Base-by-base conservation (phyloP, 257 asterid genomes). In the Rehmannia glutinosa region DNA sequence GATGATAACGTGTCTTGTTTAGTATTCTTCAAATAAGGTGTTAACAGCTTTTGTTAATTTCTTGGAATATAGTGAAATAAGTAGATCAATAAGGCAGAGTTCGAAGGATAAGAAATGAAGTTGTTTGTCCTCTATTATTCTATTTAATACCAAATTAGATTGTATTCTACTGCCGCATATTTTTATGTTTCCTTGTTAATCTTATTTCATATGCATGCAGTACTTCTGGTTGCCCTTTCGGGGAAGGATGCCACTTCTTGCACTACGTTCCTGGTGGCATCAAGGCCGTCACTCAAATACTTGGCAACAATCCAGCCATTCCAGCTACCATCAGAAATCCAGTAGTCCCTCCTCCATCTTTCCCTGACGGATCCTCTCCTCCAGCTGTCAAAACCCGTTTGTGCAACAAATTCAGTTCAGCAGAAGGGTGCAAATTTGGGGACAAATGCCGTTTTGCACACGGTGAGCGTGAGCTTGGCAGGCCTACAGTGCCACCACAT, bases 191-290 rank as follows among this genome's bases (percentile, higher is more conserved):
- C 24, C 46, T 69, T 74, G 9, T 20, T 66, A 36, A 70, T 28
- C 65, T 57, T 15, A 15, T 55, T 58, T 75, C 10, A 61, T 64
- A 56, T 53, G 15, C 33, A 13, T 72, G 86, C 96, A 88, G 93
- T 75, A 53, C 86, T 57, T 80, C 93, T 42, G 96, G 96, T 21
- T 88, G 96, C 67, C 95, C 87, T 23, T 89, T 86, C 36, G 96
- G 96, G 36, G 96, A 89, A 73, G 76, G 82, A 41, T 89, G 96
- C 86, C 95, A 89, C 78, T 89, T 89, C 74, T 52, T 86, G 82
- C 96, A 89, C 73, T 83, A 83, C 13, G 90, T 89, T n/a, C 92
- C 96, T 10, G 96, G 96, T 5, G 96, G 95, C 70, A 78, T 89
- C 43, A 89, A 89, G 76, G 95, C 87, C n/a, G 96, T 86, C 70